Percentiles rank a stretch among this genome's conserved stretches.
Evolutionary conservation across 2,329 filamentous ascomycete species (phyloP).

Genomic region (Xylaria hypoxylon): DNA sequence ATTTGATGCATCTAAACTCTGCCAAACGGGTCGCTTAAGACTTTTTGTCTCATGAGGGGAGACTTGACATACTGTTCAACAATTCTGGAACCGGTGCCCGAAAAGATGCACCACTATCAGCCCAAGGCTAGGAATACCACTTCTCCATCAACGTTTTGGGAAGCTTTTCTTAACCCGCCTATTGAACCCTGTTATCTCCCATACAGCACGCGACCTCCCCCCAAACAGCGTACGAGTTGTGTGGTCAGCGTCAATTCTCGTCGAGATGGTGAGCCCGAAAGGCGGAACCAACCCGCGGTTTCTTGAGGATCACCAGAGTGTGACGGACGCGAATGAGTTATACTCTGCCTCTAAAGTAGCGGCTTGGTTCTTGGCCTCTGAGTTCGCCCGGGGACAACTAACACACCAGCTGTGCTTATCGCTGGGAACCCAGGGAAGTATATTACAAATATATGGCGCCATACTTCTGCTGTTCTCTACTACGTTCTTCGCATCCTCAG

Average conservation of each 20-base stretch:
- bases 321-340: conserved; percentile 34
- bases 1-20: not conserved
- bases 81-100: conserved; percentile 43
- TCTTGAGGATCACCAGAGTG: conserved; percentile 26
- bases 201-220: conserved; percentile 32
- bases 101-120: conserved; percentile 36
- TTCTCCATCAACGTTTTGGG: conserved; percentile 42
- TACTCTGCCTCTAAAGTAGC: conserved; percentile 41
- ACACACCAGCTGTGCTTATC: conserved; percentile 31
- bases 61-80: conserved; percentile 44
- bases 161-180: conserved; percentile 38
- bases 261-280: conserved; percentile 40
- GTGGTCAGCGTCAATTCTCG: conserved; percentile 42
- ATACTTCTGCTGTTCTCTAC: conserved; percentile 24
- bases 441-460: conserved; percentile 39
- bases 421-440: conserved; percentile 42
- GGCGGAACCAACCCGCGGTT: conserved; percentile 38
- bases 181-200: conserved; percentile 38
- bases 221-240: conserved; percentile 40
- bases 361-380: conserved; percentile 43
- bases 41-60: not conserved
- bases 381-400: conserved; percentile 39
- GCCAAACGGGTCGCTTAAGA: not conserved
- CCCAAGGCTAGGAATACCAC: conserved; percentile 44
- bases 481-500: conserved; percentile 11